Evolutionary conservation across 352 stramenopile species (phyloP), one percentile per base, ranked within the genome.

Genomic region (Pythium rishiriense): DNA sequence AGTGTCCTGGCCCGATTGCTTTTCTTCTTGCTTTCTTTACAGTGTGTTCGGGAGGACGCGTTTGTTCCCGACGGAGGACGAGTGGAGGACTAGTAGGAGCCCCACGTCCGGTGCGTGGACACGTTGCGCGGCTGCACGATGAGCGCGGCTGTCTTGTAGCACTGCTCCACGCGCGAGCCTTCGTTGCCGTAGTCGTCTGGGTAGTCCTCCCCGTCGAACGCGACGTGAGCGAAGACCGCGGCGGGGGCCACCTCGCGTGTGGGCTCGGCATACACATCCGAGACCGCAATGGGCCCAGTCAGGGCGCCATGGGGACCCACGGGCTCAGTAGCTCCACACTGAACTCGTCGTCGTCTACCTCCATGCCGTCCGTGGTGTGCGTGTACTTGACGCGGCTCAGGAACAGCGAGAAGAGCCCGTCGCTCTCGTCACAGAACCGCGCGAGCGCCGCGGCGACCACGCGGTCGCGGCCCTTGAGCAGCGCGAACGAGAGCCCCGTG

Each of bases 371-470:
- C 0, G 41, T 53, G 2, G 43, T 46, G 22, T 51, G 21, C 41
- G 54, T 50, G 39, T 52, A 63, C 26, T 42, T 35, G 25, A 69
- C 25, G 17, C 46, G 53, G 37, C 29, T 19, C 3, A 62, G 22
- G 35, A 49, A 62, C 17, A 69, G 17, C 6, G 14, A 29, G 6
- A 63, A 59, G 22, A 37, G 19, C 1, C 64, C 64, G 3, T 63
- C 35, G 37, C 51, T 71, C 28, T 50, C 28, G 8, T 60, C 6
- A n/a, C 64, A 71, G 17, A 59, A 58, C 14, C 31, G 50, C 15
- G 25, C 50, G 6, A 70, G 51, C 8, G 12, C 26, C 31, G 41
- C 29, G 8, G 57, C 57, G 3, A 70, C 57, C 3, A 53, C 26
- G 5, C 15, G 21, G 41, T 66, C 50, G 9, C 47, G 42, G 52